Base-by-base conservation (phyloP, 225 moss, liverwort and hornwort species). In the Anthoceros angustus region DNA sequence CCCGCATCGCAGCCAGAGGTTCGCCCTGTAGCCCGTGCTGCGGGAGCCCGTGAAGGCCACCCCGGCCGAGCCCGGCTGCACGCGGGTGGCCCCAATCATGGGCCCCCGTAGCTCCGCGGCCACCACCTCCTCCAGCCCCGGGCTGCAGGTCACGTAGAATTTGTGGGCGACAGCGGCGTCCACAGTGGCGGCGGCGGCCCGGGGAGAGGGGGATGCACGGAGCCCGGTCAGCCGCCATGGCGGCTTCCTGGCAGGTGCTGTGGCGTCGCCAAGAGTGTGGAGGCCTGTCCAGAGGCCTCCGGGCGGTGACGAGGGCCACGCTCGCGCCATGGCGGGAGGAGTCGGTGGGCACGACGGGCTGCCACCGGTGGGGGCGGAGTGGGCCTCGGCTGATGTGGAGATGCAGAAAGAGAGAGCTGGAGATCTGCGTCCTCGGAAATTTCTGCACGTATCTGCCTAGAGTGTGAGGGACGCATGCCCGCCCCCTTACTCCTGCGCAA, bases 71-170 rank as follows among this genome's bases (percentile, higher is more conserved):
- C 93, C 93, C 5, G 80, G 74, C 61, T 89, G 70, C 16, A 87
- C 86, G n/a, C 84, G 74, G 42, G 70, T 65, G 6, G 89, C 93
- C 40, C 78, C 84, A 23, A 93, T 79, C 48, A 78, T 69, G 23
- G 85, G 69, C 0, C 89, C 77, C 6, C 77, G 71, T 7, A 93
- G 93, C 80, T 93, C 93, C 14, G 87, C 89, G 0, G 82, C 85
- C 1, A 93, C 82, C 24, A 93, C 72, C 60, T 87, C 81, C 68
- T 93, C 93, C 76, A 93, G 70, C 41, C 93, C 93, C 20, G 93
- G 93, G 10, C 87, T 73, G 67, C 93, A 93, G 8, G 93, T 93
- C 8, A 85, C 93, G 43, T 68, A 93, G 61, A 84, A 93, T 26
- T 74, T 84, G 66, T 77, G 70, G 62, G 73, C 25, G 66, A 42